These are phyloP conservation scores for Exophiala calicioides DNA, from an alignment of 2,329 filamentous ascomycete species.

Conservation along the genomic window DNA sequence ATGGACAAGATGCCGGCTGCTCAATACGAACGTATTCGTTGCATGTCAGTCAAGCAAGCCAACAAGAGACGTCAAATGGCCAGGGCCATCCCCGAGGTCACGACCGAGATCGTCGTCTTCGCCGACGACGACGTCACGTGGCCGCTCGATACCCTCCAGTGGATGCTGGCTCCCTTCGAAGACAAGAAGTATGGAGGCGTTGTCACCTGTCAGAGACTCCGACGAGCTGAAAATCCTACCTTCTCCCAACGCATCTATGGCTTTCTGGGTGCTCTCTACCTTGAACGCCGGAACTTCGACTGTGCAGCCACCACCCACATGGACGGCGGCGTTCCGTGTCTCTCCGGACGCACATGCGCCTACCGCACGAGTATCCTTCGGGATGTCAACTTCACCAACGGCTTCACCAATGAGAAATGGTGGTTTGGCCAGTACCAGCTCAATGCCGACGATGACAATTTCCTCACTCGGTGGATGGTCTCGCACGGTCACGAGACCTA, in stretches of 20 bases:
- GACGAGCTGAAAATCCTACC: conserved; percentile 64
- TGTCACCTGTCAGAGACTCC: conserved; percentile 84
- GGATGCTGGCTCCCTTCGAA: conserved; percentile 92
- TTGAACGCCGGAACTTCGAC: conserved; percentile 93
- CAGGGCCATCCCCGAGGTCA: conserved; percentile 81
- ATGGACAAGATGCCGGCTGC: conserved; percentile 50
- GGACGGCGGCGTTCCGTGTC: conserved; percentile 93
- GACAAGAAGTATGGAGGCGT: conserved; percentile 80
- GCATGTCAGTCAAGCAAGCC: conserved; percentile 69
- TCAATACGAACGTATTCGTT: conserved; percentile 27
- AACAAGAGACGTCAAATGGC: conserved; percentile 96
- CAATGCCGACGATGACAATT: conserved; percentile 97
- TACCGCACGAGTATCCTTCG: conserved; percentile 87
- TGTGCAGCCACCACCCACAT: conserved; percentile 94
- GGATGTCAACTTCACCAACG: conserved; percentile 80
- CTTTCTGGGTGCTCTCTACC: conserved; percentile 87
- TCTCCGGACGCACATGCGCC: conserved; percentile 90
- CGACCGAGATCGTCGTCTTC: conserved; percentile 83
- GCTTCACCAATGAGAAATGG: conserved; percentile 91
- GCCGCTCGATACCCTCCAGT: conserved; percentile 80
- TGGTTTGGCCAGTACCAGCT: conserved; percentile 74
- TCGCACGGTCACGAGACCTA: conserved; percentile 90
- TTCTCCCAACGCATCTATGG: conserved; percentile 71
- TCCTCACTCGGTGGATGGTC: conserved; percentile 94
- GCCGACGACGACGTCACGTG: conserved; percentile 96